Evolutionary conservation across 495 filamentous ascomycete genomes (phyloP).

Genomic region (Podospora pseudocomata): DNA sequence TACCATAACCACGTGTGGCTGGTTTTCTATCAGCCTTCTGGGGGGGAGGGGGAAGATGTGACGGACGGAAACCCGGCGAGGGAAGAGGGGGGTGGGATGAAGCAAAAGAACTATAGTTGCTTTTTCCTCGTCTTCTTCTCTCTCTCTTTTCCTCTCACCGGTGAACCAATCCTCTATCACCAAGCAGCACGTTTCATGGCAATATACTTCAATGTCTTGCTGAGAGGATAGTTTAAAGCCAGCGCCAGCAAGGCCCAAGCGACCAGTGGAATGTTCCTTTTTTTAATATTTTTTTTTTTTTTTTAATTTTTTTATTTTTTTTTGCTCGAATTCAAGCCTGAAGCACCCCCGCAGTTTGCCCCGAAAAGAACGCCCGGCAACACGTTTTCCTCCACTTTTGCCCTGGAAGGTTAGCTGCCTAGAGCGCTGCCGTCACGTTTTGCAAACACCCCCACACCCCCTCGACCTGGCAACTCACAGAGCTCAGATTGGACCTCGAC

Average conservation of each 20-base stretch:
- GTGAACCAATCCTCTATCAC: not conserved
- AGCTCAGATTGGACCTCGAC: constrained; percentile 15
- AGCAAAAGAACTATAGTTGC: not conserved
- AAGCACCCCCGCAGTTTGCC: not conserved
- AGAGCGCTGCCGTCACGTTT: not conserved
- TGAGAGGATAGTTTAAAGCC: not conserved
- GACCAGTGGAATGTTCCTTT: not conserved
- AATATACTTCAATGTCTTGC: too few species aligned
- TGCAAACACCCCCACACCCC: not conserved
- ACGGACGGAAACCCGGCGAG: not conserved
- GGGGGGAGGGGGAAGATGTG: not conserved
- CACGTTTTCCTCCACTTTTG: not conserved
- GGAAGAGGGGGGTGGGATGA: not conserved
- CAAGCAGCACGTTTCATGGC: not conserved
- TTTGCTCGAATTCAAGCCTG: not conserved
- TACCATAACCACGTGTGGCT: not conserved
- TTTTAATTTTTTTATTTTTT: not conserved
- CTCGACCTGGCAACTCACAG: constrained; percentile 20
- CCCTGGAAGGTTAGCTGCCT: not conserved
- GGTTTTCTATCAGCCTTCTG: not conserved
- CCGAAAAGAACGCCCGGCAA: not conserved
- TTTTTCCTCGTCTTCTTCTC: not conserved
- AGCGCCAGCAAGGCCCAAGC: not conserved
- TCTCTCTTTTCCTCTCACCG: not conserved
- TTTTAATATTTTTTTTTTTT: not conserved